Evolutionary conservation across 352 stramenopile species (phyloP).

Genomic region (Pythium insidiosum): DNA sequence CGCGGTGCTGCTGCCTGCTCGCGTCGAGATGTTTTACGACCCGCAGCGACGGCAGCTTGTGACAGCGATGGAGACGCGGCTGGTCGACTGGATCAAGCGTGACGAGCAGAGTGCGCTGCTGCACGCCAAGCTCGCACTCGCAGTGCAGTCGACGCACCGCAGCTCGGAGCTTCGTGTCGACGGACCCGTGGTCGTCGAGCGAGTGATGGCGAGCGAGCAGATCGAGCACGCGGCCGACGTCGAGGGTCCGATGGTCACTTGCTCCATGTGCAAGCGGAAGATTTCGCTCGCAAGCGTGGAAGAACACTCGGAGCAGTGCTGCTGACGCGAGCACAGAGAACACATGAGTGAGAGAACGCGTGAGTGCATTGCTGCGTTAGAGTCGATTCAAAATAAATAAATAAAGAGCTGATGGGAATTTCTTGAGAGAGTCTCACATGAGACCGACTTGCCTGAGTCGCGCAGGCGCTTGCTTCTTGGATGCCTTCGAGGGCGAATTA

Average conservation of each 20-base stretch:
- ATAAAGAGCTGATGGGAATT: no score
- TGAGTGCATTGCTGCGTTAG: no score
- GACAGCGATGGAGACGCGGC: background rate
- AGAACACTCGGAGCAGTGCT: conserved; percentile 28
- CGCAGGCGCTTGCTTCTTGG: no score
- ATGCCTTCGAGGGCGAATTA: no score
- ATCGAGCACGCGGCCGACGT: background rate
- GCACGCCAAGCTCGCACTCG: conserved; percentile 12
- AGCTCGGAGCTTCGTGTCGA: no score
- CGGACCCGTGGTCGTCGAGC: no score
- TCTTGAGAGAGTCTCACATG: no score
- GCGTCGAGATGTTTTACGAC: conserved; percentile 22
- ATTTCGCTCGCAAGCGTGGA: conserved; percentile 27
- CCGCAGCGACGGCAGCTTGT: conserved; percentile 11
- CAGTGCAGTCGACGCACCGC: conserved; percentile 9
- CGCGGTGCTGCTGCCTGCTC: no score
- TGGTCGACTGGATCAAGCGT: conserved; percentile 3
- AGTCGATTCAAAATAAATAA: no score
- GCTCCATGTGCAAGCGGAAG: conserved; percentile 25
- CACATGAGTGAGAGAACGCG: no score
- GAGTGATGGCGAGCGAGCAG: background rate
- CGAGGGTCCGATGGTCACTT: conserved; percentile 12
- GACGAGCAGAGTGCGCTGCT: background rate
- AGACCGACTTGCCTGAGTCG: no score
- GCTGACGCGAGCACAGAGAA: no score